Conservation (phyloP, 176 grass and related monocot species). For the Ensete glaucum region DNA sequence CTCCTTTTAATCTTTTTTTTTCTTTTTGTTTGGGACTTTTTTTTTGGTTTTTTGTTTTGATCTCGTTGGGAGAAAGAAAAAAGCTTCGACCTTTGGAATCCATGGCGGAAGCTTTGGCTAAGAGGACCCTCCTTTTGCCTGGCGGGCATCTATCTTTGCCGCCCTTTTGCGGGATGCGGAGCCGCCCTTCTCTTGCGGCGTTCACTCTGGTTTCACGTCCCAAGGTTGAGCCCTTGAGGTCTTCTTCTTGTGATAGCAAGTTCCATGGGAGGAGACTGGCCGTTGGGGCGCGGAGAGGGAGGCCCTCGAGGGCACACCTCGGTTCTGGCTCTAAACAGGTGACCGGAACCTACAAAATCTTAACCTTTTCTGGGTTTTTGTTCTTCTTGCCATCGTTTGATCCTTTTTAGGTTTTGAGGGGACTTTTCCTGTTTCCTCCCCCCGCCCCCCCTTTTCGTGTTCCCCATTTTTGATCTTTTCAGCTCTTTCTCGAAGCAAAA, state of each 20-base stretch:
- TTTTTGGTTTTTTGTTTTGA: not conserved
- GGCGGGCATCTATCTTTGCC: slow-evolving; percentile 13
- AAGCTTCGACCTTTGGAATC: not conserved
- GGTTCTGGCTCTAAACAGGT: slow-evolving; percentile 46
- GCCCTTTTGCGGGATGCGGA: slow-evolving; percentile 23
- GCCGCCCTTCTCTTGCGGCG: slow-evolving; percentile 13
- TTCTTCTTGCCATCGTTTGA: not conserved
- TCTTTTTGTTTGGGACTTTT: not conserved
- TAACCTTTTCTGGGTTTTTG: not conserved
- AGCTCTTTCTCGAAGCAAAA: not conserved
- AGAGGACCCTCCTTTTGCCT: slow-evolving; percentile 26
- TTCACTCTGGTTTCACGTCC: not conserved
- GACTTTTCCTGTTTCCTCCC: not conserved
- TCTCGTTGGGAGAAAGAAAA: not conserved
- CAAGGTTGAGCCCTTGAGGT: not conserved
- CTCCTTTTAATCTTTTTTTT: not conserved
- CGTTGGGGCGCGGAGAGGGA: slow-evolving; percentile 31
- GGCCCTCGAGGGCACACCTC: slow-evolving; percentile 19
- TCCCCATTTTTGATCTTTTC: not conserved
- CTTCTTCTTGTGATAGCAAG: slow-evolving; percentile 14
- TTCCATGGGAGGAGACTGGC: slow-evolving; percentile 48
- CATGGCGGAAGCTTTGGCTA: slow-evolving; percentile 40
- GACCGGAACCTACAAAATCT: not conserved
- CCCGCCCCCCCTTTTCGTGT: not conserved
- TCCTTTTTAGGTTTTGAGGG: not conserved